phyloP scores from a whole-genome alignment of 2,329 filamentous ascomycete genomes.

The Aspergillus quadricinctus region DNA sequence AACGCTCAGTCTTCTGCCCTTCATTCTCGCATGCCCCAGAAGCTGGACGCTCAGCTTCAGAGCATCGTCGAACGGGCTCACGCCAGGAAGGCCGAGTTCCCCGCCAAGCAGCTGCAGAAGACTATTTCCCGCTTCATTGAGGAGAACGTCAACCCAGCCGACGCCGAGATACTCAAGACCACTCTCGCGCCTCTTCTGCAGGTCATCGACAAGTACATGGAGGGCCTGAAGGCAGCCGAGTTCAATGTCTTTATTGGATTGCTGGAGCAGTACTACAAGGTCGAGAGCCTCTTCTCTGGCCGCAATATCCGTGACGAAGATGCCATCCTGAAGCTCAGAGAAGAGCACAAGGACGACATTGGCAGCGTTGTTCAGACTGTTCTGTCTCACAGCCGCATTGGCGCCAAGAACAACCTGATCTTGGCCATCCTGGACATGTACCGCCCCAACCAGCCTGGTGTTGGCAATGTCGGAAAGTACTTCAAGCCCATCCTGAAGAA shows the following conservation, averaged over 20 bases:
- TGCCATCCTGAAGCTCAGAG: conserved; percentile 86
- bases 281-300: conserved; percentile 84
- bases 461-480: conserved; percentile 82
- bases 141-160: conserved; percentile 69
- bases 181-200: conserved; percentile 71
- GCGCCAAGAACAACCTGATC: conserved; percentile 88
- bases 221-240: conserved; percentile 88
- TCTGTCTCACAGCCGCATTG: conserved; percentile 87
- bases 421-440: conserved; percentile 91
- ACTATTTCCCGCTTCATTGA: conserved; percentile 83
- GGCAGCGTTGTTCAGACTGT: conserved; percentile 79
- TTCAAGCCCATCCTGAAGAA: conserved; percentile 77
- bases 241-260: conserved; percentile 74
- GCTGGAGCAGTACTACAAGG: conserved; percentile 74
- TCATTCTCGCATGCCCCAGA: conserved; percentile 95
- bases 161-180: conserved; percentile 68
- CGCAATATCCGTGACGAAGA: conserved; percentile 85
- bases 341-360: conserved; percentile 93
- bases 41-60: conserved; percentile 75
- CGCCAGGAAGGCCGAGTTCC: conserved; percentile 78
- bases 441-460: conserved; percentile 86
- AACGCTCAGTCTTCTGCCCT: conserved; percentile 91
- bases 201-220: conserved; percentile 74
- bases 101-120: conserved; percentile 80
- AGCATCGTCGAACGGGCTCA: conserved; percentile 83